A percentile compares a stretch with the other conserved stretches of the same genome.
Conservation (phyloP, 495 filamentous ascomycete species). For the Hyphodiscus hymeniophilus region DNA sequence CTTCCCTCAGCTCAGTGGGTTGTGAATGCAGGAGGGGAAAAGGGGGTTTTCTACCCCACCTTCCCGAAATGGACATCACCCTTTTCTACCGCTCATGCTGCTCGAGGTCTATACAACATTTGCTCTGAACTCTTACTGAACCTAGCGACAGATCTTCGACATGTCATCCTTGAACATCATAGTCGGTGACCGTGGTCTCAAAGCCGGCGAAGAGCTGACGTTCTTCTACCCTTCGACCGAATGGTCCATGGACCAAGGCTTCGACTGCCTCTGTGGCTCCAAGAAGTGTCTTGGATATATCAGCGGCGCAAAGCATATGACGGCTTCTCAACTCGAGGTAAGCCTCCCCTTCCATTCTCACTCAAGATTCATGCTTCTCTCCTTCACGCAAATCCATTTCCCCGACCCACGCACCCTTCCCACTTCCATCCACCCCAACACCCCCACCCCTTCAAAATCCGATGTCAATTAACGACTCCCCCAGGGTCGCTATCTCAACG, state of each 20-base stretch:
- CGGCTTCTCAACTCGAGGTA: conserved; percentile 29
- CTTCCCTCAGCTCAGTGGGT: background rate
- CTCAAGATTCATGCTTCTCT: too few species aligned
- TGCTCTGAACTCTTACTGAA: background rate
- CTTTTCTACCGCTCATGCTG: too few species aligned
- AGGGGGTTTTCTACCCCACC: too few species aligned
- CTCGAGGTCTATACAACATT: too few species aligned
- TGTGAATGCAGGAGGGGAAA: too few species aligned
- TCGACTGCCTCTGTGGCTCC: conserved; percentile 55
- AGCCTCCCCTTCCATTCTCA: too few species aligned
- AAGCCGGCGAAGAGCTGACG: conserved; percentile 55
- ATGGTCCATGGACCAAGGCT: conserved; percentile 68
- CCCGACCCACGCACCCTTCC: too few species aligned
- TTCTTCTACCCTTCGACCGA: conserved; percentile 77
- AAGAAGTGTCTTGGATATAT: conserved; percentile 42
- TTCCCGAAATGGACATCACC: too few species aligned
- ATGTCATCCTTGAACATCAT: conserved; percentile 54
- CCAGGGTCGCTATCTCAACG: conserved; percentile 41
- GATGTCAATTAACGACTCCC: too few species aligned
- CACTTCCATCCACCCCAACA: too few species aligned
- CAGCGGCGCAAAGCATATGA: conserved; percentile 46
- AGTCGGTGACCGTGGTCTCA: conserved; percentile 47
- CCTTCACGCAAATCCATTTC: too few species aligned
- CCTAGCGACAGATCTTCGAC: conserved; percentile 49
- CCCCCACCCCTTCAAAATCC: too few species aligned